Conservation (phyloP, 176 grass and related monocot genomes). For the Calamus simplicifolius region DNA sequence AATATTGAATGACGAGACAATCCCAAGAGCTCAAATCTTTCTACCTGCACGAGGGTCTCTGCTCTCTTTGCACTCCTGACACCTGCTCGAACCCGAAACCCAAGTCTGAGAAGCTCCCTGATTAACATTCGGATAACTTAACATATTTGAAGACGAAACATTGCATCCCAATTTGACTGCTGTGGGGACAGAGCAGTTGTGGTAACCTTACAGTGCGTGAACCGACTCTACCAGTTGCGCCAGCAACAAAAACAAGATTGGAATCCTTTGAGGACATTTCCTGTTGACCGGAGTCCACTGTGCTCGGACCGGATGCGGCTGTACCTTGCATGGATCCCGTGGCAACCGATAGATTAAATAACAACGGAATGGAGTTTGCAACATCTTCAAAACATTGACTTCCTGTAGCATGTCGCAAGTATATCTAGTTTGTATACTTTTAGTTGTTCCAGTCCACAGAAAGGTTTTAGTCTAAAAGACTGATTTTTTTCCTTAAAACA, state of each 20-base stretch:
- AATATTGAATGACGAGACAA: too few species aligned
- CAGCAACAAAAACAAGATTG: conserved; percentile 43
- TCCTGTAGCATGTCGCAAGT: too few species aligned
- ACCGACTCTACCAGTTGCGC: conserved; percentile 48
- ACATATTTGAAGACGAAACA: background rate
- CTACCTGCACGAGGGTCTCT: conserved; percentile 50
- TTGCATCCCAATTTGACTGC: too few species aligned
- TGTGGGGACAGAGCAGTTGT: too few species aligned
- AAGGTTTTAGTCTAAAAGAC: too few species aligned
- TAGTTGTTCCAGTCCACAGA: too few species aligned
- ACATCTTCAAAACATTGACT: too few species aligned
- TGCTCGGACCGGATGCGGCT: conserved; percentile 13
- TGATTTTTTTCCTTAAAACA: too few species aligned
- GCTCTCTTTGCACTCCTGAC: conserved; percentile 59
- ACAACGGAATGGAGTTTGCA: background rate
- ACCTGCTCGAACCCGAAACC: conserved; percentile 69
- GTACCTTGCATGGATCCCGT: conserved; percentile 6
- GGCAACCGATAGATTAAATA: background rate
- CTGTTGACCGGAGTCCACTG: conserved; percentile 12
- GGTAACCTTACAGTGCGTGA: conserved; percentile 31
- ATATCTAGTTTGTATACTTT: too few species aligned
- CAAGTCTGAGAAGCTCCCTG: conserved; percentile 83
- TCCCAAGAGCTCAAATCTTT: background rate
- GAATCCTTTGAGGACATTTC: conserved; percentile 13
- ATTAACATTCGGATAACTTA: conserved; percentile 2